Evolutionary conservation across 768 basidiomycete genomes (phyloP).

Genomic region (Boletus pseudopeckii): DNA sequence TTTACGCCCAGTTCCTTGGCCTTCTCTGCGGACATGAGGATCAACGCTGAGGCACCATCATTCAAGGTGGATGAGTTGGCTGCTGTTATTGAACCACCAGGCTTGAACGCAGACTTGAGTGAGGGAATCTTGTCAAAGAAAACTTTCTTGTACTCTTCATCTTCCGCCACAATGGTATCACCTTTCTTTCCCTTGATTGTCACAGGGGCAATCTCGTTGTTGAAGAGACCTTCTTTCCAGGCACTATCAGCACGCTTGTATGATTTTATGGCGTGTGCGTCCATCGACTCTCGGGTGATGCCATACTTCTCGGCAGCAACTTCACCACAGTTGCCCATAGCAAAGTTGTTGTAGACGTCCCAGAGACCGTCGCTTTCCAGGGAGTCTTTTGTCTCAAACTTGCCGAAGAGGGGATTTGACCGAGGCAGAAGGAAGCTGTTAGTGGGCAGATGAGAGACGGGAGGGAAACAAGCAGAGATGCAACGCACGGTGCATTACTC

Average conservation of each 20-base stretch:
- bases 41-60: conserved; percentile 94
- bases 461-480: background rate
- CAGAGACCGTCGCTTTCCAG: conserved; percentile 90
- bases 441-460: background rate
- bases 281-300: conserved; percentile 85
- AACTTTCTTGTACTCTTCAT: conserved; percentile 98
- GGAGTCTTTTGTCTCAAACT: conserved; percentile 83
- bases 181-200: conserved; percentile 94
- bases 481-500: conserved; percentile 94
- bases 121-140: conserved; percentile 91
- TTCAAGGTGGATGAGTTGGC: conserved; percentile 95
- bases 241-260: conserved; percentile 91
- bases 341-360: conserved; percentile 97
- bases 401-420: conserved; percentile 80
- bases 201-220: conserved; percentile 85
- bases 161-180: conserved; percentile 83
- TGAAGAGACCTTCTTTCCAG: conserved; percentile 83
- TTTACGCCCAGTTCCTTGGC: conserved; percentile 87
- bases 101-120: conserved; percentile 86
- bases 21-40: conserved; percentile 92
- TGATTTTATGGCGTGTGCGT: conserved; percentile 90
- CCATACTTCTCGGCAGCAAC: conserved; percentile 72
- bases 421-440: conserved; percentile 78
- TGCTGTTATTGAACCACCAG: conserved; percentile 87
- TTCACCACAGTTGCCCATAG: conserved; percentile 98